phyloP scores from a whole-genome alignment of 2,329 filamentous ascomycete genomes.

The Fusarium ambrosium region DNA sequence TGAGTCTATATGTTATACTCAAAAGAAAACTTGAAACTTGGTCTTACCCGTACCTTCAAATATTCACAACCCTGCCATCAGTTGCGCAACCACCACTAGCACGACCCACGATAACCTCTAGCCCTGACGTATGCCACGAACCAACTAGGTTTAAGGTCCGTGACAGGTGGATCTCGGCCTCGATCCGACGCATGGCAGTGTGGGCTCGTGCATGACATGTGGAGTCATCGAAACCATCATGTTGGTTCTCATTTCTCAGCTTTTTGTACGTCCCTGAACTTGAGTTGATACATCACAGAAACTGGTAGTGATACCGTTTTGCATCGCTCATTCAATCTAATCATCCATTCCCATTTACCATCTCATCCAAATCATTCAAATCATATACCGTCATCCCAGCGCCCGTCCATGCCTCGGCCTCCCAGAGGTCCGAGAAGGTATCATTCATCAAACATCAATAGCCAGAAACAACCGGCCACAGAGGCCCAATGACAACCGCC shows the following conservation, averaged over 20 bases:
- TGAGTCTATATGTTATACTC: background rate
- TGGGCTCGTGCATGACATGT: background rate
- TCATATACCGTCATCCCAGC: conserved; percentile 29
- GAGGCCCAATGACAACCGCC: conserved; percentile 40
- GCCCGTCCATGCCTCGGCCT: conserved; percentile 39
- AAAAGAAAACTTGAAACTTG: background rate
- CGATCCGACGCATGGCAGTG: conserved; percentile 2
- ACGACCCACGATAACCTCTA: background rate
- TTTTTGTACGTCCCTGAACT: background rate
- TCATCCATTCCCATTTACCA: conserved; percentile 26
- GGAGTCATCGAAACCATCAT: background rate
- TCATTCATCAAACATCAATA: conserved; percentile 41
- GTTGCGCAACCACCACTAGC: background rate
- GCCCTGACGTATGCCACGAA: background rate
- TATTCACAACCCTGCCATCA: background rate
- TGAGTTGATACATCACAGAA: background rate
- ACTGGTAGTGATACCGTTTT: conserved; percentile 39
- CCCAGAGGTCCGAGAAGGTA: conserved; percentile 47
- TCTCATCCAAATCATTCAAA: conserved; percentile 17
- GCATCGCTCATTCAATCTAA: conserved; percentile 46
- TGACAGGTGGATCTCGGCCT: background rate
- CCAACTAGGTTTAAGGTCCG: background rate
- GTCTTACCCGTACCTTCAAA: background rate
- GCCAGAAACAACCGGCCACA: conserved; percentile 32
- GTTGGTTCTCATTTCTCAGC: background rate